A percentile compares a stretch with the other conserved stretches of the same genome.
These are phyloP conservation scores for Tetraselmis chui DNA, from an alignment of 139 green algal genomes.

Conservation along the genomic window DNA sequence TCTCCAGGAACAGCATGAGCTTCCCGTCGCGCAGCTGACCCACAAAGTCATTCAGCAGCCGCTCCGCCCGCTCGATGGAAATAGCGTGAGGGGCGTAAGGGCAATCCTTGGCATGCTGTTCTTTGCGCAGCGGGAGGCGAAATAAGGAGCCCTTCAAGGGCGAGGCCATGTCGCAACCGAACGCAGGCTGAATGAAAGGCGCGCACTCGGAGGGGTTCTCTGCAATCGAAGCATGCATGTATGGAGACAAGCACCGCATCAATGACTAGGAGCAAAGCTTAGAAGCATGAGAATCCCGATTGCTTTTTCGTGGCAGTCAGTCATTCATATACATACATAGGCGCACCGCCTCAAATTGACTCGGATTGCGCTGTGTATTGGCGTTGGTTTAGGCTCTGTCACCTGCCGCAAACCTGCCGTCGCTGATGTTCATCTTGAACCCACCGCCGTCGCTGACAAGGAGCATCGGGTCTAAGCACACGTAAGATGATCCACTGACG, in stretches of 20 bases:
- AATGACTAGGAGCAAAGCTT: neutral
- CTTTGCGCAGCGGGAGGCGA: neutral
- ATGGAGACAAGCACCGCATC: neutral
- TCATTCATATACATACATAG: neutral
- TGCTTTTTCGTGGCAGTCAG: too few species aligned
- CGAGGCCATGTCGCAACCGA: neutral
- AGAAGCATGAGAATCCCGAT: neutral
- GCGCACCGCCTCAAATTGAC: neutral
- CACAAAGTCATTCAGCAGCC: neutral
- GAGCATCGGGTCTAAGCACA: neutral
- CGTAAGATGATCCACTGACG: neutral
- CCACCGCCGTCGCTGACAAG: neutral
- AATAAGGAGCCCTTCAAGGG: neutral
- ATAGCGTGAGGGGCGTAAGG: neutral
- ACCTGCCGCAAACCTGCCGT: neutral
- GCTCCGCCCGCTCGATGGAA: neutral
- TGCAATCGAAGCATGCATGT: neutral
- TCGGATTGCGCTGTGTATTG: too few species aligned
- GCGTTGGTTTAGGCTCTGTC: too few species aligned
- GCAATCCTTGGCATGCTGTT: neutral
- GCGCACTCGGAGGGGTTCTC: neutral
- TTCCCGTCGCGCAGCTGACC: neutral
- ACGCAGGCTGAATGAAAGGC: neutral
- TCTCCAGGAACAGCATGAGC: neutral
- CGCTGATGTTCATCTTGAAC: neutral